phyloP scores from a whole-genome alignment of 2,329 filamentous ascomycete species.

The Alternaria rosae region DNA sequence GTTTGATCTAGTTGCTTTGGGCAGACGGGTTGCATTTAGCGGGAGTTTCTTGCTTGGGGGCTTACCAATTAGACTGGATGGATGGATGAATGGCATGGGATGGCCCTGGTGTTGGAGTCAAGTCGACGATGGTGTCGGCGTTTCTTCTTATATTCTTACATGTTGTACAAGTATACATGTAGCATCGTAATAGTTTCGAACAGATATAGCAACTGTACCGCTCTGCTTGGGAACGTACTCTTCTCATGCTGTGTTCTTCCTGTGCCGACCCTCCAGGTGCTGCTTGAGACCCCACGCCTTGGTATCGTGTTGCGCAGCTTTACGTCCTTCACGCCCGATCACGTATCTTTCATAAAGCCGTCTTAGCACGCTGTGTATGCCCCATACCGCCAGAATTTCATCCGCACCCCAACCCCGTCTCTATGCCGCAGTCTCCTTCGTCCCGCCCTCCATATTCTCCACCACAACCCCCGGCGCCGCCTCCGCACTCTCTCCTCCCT shows the following conservation, averaged over 20 bases:
- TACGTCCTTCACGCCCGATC: too few relatives aligned
- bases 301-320: neutral
- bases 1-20: neutral
- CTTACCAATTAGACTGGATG: neutral
- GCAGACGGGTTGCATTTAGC: slow-evolving; percentile 4
- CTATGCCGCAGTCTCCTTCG: too few relatives aligned
- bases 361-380: too few relatives aligned
- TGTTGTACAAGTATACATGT: neutral
- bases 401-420: too few relatives aligned
- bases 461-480: neutral
- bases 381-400: too few relatives aligned
- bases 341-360: too few relatives aligned
- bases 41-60: slow-evolving; percentile 4
- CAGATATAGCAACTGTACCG: neutral
- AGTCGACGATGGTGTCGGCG: neutral
- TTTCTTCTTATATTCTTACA: neutral
- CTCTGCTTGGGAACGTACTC: neutral
- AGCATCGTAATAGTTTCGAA: neutral
- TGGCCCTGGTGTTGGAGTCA: neutral
- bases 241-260: neutral
- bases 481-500: neutral
- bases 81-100: neutral
- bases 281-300: too few relatives aligned
- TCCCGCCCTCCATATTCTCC: slow-evolving; percentile 1
- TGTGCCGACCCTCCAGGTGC: too few relatives aligned